phyloP scores from a whole-genome alignment of 2,329 filamentous ascomycete genomes.

The Diplocarpon rosae region DNA sequence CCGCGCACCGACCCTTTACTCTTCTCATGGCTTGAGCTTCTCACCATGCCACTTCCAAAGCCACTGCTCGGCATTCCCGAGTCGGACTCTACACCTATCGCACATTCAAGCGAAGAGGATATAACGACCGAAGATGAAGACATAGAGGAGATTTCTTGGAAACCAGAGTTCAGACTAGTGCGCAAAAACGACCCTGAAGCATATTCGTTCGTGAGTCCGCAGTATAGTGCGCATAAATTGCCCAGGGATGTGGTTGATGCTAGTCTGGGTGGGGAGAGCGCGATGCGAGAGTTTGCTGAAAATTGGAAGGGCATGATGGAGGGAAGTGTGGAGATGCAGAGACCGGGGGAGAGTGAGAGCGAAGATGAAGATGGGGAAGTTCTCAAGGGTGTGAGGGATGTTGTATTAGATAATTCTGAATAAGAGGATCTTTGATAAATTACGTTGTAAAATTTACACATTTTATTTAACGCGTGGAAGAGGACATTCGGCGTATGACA shows the following conservation, averaged over 20 bases:
- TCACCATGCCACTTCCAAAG: conserved; percentile 55
- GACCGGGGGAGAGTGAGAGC: conserved; percentile 30
- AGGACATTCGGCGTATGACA: too few species aligned
- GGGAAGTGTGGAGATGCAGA: conserved; percentile 29
- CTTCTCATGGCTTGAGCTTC: conserved; percentile 81
- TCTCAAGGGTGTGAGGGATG: neutral
- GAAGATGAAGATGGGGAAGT: conserved; percentile 15
- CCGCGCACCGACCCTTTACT: conserved; percentile 76
- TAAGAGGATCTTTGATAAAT: too few species aligned
- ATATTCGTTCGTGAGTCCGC: conserved; percentile 71
- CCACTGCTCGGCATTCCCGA: conserved; percentile 42
- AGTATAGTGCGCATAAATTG: conserved; percentile 92
- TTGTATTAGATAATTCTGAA: neutral
- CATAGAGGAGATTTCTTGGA: conserved; percentile 44
- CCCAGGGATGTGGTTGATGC: conserved; percentile 83
- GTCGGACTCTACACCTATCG: conserved; percentile 23
- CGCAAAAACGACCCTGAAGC: conserved; percentile 79
- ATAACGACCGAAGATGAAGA: conserved; percentile 29
- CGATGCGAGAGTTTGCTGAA: conserved; percentile 68
- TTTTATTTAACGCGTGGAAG: too few species aligned
- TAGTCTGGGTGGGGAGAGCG: conserved; percentile 56
- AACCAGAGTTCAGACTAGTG: conserved; percentile 73
- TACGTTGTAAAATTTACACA: too few species aligned
- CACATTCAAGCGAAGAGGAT: conserved; percentile 31
- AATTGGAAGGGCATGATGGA: conserved; percentile 56